A percentile compares a stretch with the other conserved stretches of the same genome.
These are phyloP conservation scores for Sordaria brevicollis DNA, from an alignment of 495 filamentous ascomycete species.

Conservation along the genomic window DNA sequence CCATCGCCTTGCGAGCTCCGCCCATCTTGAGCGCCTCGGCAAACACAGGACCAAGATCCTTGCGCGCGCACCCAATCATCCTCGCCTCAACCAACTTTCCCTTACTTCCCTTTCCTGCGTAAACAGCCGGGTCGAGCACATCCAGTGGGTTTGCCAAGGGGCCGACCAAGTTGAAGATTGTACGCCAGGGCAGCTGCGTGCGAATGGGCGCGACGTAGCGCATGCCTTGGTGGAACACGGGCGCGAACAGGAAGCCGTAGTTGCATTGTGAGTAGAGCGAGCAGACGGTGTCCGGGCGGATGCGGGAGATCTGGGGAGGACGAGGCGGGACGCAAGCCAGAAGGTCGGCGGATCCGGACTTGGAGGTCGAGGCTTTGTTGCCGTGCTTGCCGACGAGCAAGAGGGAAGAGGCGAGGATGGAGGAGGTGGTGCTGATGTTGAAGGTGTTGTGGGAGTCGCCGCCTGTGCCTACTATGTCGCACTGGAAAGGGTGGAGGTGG, in stretches of 20 bases:
- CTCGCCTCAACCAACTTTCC: slow-evolving; percentile 61
- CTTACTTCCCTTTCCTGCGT: neutral
- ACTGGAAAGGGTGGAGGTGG: slow-evolving; percentile 35
- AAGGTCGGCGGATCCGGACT: slow-evolving; percentile 91
- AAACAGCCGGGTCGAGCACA: slow-evolving; percentile 17
- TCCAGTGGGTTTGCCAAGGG: slow-evolving; percentile 86
- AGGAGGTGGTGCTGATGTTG: slow-evolving; percentile 92
- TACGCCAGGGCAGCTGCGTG: slow-evolving; percentile 75
- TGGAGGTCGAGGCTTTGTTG: slow-evolving; percentile 89
- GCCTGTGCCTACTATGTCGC: slow-evolving; percentile 96
- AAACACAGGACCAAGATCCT: slow-evolving; percentile 75
- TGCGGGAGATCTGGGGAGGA: slow-evolving; percentile 59
- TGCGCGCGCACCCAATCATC: slow-evolving; percentile 81
- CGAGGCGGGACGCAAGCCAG: slow-evolving; percentile 58
- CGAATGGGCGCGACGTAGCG: slow-evolving; percentile 73
- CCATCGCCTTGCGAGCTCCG: slow-evolving; percentile 74
- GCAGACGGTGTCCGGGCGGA: slow-evolving; percentile 58
- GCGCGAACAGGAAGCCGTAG: slow-evolving; percentile 95
- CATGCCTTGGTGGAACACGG: slow-evolving; percentile 94
- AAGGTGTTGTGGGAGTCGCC: slow-evolving; percentile 95
- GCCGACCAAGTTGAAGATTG: slow-evolving; percentile 93
- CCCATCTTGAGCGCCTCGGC: slow-evolving; percentile 68
- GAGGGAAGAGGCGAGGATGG: slow-evolving; percentile 77
- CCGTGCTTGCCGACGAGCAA: slow-evolving; percentile 89
- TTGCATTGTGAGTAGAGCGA: slow-evolving; percentile 65